Conservation (phyloP, 1,284 basidiomycete genomes). For the Apiotrichum gamsii region DNA sequence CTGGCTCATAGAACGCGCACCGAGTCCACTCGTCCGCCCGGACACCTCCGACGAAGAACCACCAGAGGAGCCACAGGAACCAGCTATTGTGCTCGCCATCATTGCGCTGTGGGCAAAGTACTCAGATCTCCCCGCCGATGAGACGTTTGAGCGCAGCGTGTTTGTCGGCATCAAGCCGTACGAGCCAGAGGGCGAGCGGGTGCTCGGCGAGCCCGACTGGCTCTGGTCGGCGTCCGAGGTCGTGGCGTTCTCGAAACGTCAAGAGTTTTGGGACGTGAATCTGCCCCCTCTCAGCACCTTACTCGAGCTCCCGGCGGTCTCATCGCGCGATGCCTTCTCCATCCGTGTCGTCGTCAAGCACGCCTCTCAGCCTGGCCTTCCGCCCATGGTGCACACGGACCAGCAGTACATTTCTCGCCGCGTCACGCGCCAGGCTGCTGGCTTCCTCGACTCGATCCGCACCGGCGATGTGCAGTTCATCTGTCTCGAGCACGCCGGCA, state of each 20-base stretch:
- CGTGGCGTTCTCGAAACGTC: conserved; percentile 61
- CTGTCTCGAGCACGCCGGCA: conserved; percentile 54
- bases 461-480: conserved; percentile 61
- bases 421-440: conserved; percentile 14
- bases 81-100: not conserved
- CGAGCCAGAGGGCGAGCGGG: conserved; percentile 57
- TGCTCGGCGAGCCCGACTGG: conserved; percentile 63
- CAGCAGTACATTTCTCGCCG: conserved; percentile 28
- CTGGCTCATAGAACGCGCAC: conserved; percentile 14
- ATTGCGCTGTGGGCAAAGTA: conserved; percentile 18
- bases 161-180: conserved; percentile 66
- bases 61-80: not conserved
- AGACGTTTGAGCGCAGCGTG: conserved; percentile 59
- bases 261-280: conserved; percentile 65
- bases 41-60: too few species aligned
- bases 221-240: conserved; percentile 64
- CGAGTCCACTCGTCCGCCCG: not conserved
- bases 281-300: conserved; percentile 60
- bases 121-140: conserved; percentile 11
- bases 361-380: conserved; percentile 50
- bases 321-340: conserved; percentile 59
- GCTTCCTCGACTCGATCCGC: conserved; percentile 24
- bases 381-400: conserved; percentile 58
- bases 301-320: conserved; percentile 56
- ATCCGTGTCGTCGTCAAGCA: conserved; percentile 59